A percentile compares a stretch with the other conserved stretches of the same genome.
Conservation (phyloP, 768 basidiomycete species). For the Podaxis carcinomalis region DNA sequence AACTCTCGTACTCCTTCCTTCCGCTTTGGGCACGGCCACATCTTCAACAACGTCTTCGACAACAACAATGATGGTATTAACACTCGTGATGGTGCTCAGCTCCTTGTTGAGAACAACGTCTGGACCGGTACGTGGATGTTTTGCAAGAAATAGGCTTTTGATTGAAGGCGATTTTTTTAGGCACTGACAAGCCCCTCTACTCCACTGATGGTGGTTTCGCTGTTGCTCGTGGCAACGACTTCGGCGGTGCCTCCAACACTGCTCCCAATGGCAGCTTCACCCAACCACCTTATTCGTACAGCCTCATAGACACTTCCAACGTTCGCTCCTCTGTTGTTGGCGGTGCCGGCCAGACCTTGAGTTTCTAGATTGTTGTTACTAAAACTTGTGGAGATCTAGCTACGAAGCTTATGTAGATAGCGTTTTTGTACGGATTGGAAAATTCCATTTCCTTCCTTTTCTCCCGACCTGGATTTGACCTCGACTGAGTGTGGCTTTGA, state of each 20-base stretch:
- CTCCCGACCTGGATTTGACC: background rate
- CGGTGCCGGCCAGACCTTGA: constrained; percentile 25
- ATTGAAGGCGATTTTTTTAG: background rate
- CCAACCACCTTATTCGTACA: constrained; percentile 24
- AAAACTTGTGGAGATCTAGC: constrained; percentile 11
- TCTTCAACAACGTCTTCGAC: constrained; percentile 42
- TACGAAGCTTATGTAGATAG: background rate
- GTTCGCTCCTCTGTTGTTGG: constrained; percentile 22
- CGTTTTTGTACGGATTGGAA: background rate
- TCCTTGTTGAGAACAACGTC: constrained; percentile 44
- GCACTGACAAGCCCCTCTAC: constrained; percentile 35
- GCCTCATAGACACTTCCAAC: constrained; percentile 16
- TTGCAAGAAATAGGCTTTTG: background rate
- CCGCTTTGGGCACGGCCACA: constrained; percentile 42
- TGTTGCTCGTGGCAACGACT: constrained; percentile 30
- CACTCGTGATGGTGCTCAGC: constrained; percentile 40
- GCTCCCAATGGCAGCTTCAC: constrained; percentile 28
- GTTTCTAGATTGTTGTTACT: constrained; percentile 16
- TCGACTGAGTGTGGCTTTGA: background rate
- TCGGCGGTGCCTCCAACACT: constrained; percentile 24
- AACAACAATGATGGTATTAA: constrained; percentile 41
- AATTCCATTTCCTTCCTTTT: background rate
- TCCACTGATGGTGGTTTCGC: constrained; percentile 37
- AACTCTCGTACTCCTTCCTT: constrained; percentile 43
- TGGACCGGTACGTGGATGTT: constrained; percentile 29